Evolutionary conservation across 192 early-diverging fungal species (phyloP), one percentile per base, ranked within the genome.

Genomic region (Backusella macrospora): DNA sequence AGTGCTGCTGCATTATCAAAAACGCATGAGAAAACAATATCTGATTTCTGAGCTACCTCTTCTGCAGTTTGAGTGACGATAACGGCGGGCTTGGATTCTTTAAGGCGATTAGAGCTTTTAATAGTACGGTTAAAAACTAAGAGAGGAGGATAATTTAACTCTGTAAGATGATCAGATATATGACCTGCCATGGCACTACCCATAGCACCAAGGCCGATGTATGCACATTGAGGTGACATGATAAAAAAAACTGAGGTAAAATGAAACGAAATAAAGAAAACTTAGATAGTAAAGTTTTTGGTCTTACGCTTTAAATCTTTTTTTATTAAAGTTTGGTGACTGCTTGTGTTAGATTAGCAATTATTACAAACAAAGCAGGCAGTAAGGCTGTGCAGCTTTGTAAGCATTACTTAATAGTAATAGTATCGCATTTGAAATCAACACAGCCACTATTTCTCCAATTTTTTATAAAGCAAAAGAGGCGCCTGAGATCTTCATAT

Each of bases 101-200:
- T 39, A 8, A 92, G 49, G 0, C 64, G 45, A 5, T 76, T 73
- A 44, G 85, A 80, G 72, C 88, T 89, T 40, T 76, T 55, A 2
- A 29, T 34, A 4, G 88, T 86, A 43, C 92, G 90, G 80, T 93
- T 93, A 75, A 88, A 89, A 18, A 90, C 90, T 0, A 87, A 78
- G 4, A 90, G 71, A 23, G 79, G 48, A 10, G 79, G 66, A 10
- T 77, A 75, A 8, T 71, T 65, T 9, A 76, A 46, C 9, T 70
- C 44, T 44, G 73, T 18, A 1, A 77, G 38, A 5, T 59, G 29
- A 37, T 77, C 55, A 23, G 76, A 63, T 7, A 77, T 77, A 7
- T 67, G 70, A 38, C 70, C 52, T n/a, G 76, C 80, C 83, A 92
- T 92, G 10, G 80, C 85, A 55, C 72, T 48, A 26, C 90, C 90